Percentiles rank a stretch among this genome's conserved stretches.
Evolutionary conservation across 1,284 basidiomycete species (phyloP).

Genomic region (Leccinum colubrinum): DNA sequence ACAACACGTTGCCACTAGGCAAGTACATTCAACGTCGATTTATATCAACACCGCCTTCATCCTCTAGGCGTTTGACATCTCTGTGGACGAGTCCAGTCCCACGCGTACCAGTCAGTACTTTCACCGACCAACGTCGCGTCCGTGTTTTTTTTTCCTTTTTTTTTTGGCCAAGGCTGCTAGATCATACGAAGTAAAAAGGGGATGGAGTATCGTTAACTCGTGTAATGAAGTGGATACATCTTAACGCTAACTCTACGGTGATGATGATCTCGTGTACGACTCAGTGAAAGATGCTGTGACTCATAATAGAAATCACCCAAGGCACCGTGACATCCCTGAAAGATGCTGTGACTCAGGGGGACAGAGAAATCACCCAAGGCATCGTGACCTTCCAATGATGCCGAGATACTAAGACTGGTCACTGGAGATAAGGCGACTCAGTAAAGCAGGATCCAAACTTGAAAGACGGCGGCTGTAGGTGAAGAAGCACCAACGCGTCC

Average conservation of each 20-base stretch:
- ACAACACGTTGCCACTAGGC: constrained; percentile 13
- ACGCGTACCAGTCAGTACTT: background rate
- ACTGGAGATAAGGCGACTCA: no score
- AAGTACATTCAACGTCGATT: background rate
- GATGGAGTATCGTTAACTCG: constrained; percentile 1
- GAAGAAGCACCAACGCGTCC: background rate
- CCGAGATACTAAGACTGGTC: no score
- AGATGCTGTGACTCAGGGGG: no score
- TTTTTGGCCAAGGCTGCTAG: background rate
- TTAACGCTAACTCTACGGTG: background rate
- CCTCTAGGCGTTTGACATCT: no score
- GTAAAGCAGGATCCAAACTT: background rate
- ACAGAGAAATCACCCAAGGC: no score
- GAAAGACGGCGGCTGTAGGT: background rate
- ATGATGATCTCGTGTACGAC: background rate
- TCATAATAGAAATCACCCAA: background rate
- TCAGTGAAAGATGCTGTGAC: background rate
- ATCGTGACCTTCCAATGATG: no score
- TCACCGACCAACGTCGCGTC: background rate
- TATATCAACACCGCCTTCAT: no score
- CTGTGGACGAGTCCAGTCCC: background rate
- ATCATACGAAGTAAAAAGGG: background rate
- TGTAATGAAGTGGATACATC: background rate
- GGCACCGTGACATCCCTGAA: background rate
- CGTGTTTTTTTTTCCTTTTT: background rate